Conservation (phyloP, 805 yeast species). For the Ogataea glucozyma region DNA sequence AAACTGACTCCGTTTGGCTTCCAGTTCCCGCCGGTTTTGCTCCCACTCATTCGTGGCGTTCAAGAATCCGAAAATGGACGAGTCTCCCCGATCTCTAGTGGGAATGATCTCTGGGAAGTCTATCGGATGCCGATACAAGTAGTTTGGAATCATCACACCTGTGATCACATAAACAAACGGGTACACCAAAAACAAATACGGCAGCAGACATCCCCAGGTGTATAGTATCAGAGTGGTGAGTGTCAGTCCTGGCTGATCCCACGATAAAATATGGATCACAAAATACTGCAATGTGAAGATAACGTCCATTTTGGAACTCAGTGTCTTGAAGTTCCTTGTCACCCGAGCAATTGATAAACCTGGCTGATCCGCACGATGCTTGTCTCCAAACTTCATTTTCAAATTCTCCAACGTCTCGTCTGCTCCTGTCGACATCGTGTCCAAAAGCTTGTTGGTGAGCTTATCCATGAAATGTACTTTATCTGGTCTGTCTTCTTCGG, state of each 20-base stretch:
- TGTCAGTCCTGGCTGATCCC: conserved; percentile 78
- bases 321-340: conserved; percentile 55
- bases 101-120: conserved; percentile 45
- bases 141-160: conserved; percentile 70
- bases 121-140: conserved; percentile 65
- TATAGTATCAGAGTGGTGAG: conserved; percentile 56
- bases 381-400: conserved; percentile 44
- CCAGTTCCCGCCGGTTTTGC: conserved; percentile 11
- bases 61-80: conserved; percentile 45
- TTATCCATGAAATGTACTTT: conserved; percentile 57
- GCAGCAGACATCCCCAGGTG: conserved; percentile 70
- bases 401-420: conserved; percentile 32
- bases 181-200: conserved; percentile 61
- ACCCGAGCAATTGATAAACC: conserved; percentile 57
- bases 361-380: conserved; percentile 46
- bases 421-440: conserved; percentile 25
- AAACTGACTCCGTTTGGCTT: conserved; percentile 7
- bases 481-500: conserved; percentile 28
- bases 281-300: conserved; percentile 65
- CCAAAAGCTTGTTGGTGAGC: conserved; percentile 52
- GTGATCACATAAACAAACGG: conserved; percentile 60
- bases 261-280: conserved; percentile 58
- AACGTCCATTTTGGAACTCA: conserved; percentile 56
- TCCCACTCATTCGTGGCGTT: conserved; percentile 23
- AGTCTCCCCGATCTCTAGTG: conserved; percentile 51